Percentiles rank a stretch among this genome's conserved stretches.
phyloP scores from a whole-genome alignment of 345 rosid genomes.

The Capsella bursapastoris region DNA sequence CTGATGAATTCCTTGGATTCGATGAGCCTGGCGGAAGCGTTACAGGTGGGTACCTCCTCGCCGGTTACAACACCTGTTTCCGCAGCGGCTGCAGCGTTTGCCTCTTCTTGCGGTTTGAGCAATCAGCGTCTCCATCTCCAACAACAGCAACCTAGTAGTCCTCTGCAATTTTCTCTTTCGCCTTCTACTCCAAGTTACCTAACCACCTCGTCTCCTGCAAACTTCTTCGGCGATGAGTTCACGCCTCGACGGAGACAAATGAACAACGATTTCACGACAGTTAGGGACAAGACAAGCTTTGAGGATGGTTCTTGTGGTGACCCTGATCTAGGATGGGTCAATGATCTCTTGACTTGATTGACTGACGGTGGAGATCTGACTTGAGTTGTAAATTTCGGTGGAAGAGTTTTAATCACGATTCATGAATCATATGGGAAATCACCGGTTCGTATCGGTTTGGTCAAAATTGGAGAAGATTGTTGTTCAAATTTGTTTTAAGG shows the following conservation, averaged over 20 bases:
- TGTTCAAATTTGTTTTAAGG: slow-evolving; percentile 36
- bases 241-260: slow-evolving; percentile 33
- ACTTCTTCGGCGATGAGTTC: slow-evolving; percentile 23
- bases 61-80: slow-evolving; percentile 39
- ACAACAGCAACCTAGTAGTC: slow-evolving; percentile 28
- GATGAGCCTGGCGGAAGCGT: slow-evolving; percentile 40
- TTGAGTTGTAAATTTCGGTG: slow-evolving; percentile 9
- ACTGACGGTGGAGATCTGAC: slow-evolving; percentile 8
- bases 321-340: slow-evolving; percentile 95
- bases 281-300: slow-evolving; percentile 23
- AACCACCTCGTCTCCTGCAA: slow-evolving; percentile 18
- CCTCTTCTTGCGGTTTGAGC: slow-evolving; percentile 36
- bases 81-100: slow-evolving; percentile 33
- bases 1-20: slow-evolving; percentile 60
- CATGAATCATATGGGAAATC: slow-evolving; percentile 7
- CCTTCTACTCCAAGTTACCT: slow-evolving; percentile 44
- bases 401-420: slow-evolving; percentile 1
- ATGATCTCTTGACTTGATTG: slow-evolving; percentile 75
- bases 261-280: slow-evolving; percentile 18
- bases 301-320: slow-evolving; percentile 48
- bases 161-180: slow-evolving; percentile 41
- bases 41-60: slow-evolving; percentile 35
- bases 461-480: slow-evolving; percentile 29
- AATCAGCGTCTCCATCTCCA: slow-evolving; percentile 36
- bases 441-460: background rate